Percentiles rank a stretch among this genome's conserved stretches.
Evolutionary conservation across 441 rosid species (phyloP).

Genomic region (Bruguiera hainesii): DNA sequence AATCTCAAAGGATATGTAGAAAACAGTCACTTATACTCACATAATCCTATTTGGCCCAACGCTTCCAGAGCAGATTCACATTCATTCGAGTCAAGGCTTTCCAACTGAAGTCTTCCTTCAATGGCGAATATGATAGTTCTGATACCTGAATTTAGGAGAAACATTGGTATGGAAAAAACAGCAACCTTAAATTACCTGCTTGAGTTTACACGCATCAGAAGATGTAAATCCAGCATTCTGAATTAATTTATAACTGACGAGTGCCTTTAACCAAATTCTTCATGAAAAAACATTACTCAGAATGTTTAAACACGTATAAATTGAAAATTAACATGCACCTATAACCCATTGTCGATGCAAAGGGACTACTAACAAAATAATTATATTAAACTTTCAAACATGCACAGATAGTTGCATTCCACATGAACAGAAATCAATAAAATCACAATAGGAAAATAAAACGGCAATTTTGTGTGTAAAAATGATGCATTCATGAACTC

Average conservation of each 20-base stretch:
- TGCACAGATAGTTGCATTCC: not conserved
- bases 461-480: not conserved
- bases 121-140: constrained; percentile 58
- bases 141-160: constrained; percentile 49
- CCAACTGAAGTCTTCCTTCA: constrained; percentile 50
- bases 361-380: not conserved
- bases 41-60: constrained; percentile 75
- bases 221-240: not conserved
- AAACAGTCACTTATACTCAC: constrained; percentile 45
- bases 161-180: constrained; percentile 3
- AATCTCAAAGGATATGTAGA: not conserved
- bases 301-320: not conserved
- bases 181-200: not conserved
- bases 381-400: not conserved
- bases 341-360: constrained; percentile 1
- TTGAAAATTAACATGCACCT: not conserved
- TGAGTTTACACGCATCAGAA: not conserved
- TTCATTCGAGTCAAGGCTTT: constrained; percentile 52
- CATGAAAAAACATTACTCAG: too few species aligned
- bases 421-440: not conserved
- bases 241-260: not conserved
- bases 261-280: too few species aligned
- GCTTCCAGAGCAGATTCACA: constrained; percentile 83
- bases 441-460: not conserved
- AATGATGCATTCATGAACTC: not conserved